These are phyloP conservation scores for Lophium mytilinum DNA, from an alignment of 495 filamentous ascomycete genomes.

Conservation along the genomic window DNA sequence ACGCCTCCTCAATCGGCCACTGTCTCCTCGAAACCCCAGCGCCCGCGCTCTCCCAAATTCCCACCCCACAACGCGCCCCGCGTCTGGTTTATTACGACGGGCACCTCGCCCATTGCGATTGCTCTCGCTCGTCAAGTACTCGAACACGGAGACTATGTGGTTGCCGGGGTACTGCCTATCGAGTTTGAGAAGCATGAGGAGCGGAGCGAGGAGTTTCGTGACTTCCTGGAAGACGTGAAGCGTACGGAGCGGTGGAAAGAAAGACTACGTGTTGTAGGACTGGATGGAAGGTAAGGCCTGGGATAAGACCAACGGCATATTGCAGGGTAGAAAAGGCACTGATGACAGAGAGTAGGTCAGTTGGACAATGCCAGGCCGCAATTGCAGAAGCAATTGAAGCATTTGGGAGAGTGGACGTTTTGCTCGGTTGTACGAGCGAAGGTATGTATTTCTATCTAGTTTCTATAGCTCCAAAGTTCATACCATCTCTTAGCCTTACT, in stretches of 20 bases:
- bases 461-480: not conserved
- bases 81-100: conserved; percentile 85
- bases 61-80: conserved; percentile 51
- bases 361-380: conserved; percentile 62
- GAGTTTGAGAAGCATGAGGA: conserved; percentile 46
- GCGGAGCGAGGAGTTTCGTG: conserved; percentile 41
- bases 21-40: conserved; percentile 21
- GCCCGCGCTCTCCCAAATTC: conserved; percentile 40
- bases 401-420: conserved; percentile 81
- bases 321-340: conserved; percentile 20
- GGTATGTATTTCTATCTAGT: conserved; percentile 39
- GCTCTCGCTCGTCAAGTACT: conserved; percentile 66
- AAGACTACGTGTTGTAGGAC: conserved; percentile 32
- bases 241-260: conserved; percentile 33
- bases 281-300: conserved; percentile 29
- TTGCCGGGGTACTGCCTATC: conserved; percentile 61
- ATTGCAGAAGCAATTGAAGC: conserved; percentile 75
- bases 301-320: not conserved
- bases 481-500: not conserved
- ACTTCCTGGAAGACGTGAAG: conserved; percentile 46
- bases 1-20: conserved; percentile 13
- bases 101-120: conserved; percentile 70
- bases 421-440: conserved; percentile 82
- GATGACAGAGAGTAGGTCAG: conserved; percentile 16
- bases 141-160: conserved; percentile 76